Percentiles rank a stretch among this genome's conserved stretches.
Evolutionary conservation across 2,329 filamentous ascomycete genomes (phyloP).

Genomic region (Clonostachys byssicola): DNA sequence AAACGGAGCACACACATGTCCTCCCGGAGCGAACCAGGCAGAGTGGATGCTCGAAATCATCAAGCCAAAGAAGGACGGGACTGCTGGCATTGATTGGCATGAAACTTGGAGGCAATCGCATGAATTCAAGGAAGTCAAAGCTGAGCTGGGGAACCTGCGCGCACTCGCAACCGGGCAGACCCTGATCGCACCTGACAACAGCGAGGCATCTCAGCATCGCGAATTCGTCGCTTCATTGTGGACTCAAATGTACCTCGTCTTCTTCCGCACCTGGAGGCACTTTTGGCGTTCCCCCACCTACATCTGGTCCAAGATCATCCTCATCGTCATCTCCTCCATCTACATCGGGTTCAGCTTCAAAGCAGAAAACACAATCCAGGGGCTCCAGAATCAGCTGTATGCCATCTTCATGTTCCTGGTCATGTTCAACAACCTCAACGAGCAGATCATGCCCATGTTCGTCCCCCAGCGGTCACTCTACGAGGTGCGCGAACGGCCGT

Average conservation of each 20-base stretch:
- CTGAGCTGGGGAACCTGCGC: conserved; percentile 46
- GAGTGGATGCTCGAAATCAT: conserved; percentile 59
- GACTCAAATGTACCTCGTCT: conserved; percentile 58
- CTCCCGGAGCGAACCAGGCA: conserved; percentile 54
- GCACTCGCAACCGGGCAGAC: conserved; percentile 23
- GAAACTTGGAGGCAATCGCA: conserved; percentile 47
- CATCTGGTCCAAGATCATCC: conserved; percentile 69
- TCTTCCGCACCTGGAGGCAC: conserved; percentile 69
- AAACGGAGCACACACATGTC: conserved; percentile 56
- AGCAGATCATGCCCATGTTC: conserved; percentile 83
- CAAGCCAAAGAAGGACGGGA: conserved; percentile 11
- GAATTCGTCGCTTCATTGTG: conserved; percentile 66
- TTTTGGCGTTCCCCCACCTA: conserved; percentile 81
- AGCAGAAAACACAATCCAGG: conserved; percentile 52
- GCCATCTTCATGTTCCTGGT: conserved; percentile 78
- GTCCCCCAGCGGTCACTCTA: conserved; percentile 77
- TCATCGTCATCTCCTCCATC: conserved; percentile 43
- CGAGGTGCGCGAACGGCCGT: conserved; percentile 79
- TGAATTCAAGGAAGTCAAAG: conserved; percentile 44
- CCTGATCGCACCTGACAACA: neutral
- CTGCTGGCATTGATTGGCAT: conserved; percentile 50
- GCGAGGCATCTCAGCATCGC: conserved; percentile 48
- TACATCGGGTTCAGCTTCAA: conserved; percentile 70
- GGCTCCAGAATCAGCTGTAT: conserved; percentile 82
- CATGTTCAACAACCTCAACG: conserved; percentile 73